A percentile compares a stretch with the other conserved stretches of the same genome.
Conservation (phyloP, 129 eudicot species). For the Arctium minus region DNA sequence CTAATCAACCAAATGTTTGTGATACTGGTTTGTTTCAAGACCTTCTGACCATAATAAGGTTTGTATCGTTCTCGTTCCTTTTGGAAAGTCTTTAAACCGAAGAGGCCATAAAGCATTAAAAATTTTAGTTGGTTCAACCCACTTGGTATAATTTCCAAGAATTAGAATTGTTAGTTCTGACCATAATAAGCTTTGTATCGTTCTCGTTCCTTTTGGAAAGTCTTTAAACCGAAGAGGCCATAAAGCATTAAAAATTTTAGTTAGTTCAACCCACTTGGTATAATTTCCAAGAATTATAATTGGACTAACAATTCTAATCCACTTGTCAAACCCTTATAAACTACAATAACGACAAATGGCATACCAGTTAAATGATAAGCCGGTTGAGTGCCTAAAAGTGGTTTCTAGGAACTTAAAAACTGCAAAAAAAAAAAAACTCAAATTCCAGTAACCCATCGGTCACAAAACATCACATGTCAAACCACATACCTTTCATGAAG, state of each 20-base stretch:
- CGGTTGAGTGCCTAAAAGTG: constrained; percentile 53
- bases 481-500: constrained; percentile 63
- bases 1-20: constrained; percentile 24
- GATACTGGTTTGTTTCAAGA: constrained; percentile 67
- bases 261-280: neutral
- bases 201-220: constrained; percentile 65
- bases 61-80: no score
- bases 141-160: no score
- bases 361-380: constrained; percentile 57
- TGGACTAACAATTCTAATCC: neutral
- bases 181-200: constrained; percentile 53
- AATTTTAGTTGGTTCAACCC: no score
- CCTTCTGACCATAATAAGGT: constrained; percentile 10
- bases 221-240: no score
- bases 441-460: constrained; percentile 20
- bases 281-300: neutral
- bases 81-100: no score
- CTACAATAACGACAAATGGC: constrained; percentile 6
- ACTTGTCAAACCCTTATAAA: neutral
- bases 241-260: neutral
- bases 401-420: constrained; percentile 63
- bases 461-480: neutral
- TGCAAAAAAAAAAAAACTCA: constrained; percentile 24
- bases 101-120: no score
- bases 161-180: neutral